A percentile compares a stretch with the other conserved stretches of the same genome.
These are phyloP conservation scores for Huntiella decipiens DNA, from an alignment of 2,329 filamentous ascomycete species.

Conservation along the genomic window DNA sequence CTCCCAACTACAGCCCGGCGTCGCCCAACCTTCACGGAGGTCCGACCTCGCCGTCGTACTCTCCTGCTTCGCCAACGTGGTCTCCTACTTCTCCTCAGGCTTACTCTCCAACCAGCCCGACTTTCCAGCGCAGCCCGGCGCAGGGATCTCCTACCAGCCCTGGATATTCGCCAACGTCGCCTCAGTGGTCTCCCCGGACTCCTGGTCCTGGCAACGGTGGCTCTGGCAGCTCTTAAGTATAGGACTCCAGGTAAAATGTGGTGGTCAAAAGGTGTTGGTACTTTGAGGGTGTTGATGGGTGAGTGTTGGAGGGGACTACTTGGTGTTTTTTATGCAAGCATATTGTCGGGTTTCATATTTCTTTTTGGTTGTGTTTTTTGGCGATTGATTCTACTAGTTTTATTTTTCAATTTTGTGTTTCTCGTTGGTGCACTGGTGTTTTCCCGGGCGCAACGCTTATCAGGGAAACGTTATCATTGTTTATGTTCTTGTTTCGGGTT, in stretches of 20 bases:
- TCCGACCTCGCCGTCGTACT: slow-evolving; percentile 41
- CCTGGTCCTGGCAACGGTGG: slow-evolving; percentile 19
- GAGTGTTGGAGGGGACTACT: slow-evolving; percentile 6
- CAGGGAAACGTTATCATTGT: background rate
- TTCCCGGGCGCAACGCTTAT: no score
- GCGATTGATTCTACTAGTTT: slow-evolving; percentile 3
- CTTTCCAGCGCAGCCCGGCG: slow-evolving; percentile 34
- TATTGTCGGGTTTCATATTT: slow-evolving; percentile 6
- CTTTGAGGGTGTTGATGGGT: slow-evolving; percentile 1
- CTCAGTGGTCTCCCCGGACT: slow-evolving; percentile 27
- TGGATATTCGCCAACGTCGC: slow-evolving; percentile 50
- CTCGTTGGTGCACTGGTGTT: background rate
- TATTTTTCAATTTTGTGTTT: slow-evolving; percentile 4
- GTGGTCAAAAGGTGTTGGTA: slow-evolving; percentile 2
- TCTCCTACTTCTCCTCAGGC: slow-evolving; percentile 52
- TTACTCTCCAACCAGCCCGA: slow-evolving; percentile 45
- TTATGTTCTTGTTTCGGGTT: slow-evolving; percentile 3
- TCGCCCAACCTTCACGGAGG: slow-evolving; percentile 34
- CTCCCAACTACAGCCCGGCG: slow-evolving; percentile 53
- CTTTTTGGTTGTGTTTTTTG: slow-evolving; percentile 5
- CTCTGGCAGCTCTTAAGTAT: slow-evolving; percentile 21
- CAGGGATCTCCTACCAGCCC: slow-evolving; percentile 47
- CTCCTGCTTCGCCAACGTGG: slow-evolving; percentile 55
- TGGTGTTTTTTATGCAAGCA: background rate
- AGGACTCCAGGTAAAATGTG: slow-evolving; percentile 4